phyloP scores from a whole-genome alignment of 768 basidiomycete genomes.

The Pholiota microspora region DNA sequence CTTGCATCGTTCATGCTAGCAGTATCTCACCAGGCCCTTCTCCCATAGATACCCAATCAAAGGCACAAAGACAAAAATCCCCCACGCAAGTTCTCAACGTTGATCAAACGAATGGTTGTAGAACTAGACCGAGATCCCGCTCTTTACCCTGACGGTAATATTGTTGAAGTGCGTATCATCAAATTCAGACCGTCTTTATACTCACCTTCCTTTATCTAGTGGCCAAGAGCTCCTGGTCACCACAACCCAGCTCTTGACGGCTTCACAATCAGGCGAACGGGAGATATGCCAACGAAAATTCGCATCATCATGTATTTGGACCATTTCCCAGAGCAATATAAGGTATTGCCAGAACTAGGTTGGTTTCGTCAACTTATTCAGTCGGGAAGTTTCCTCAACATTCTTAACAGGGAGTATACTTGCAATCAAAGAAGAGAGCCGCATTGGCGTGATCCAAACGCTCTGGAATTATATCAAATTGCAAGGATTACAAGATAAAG shows the following conservation, averaged over 20 bases:
- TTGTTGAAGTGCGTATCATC: constrained; percentile 69
- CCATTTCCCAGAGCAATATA: constrained; percentile 85
- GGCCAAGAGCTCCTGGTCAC: constrained; percentile 55
- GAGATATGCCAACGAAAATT: constrained; percentile 74
- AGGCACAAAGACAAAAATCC: constrained; percentile 60
- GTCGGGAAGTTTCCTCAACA: constrained; percentile 5
- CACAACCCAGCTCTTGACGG: constrained; percentile 75
- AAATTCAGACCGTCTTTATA: constrained; percentile 1
- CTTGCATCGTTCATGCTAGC: neutral
- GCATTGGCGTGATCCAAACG: constrained; percentile 75
- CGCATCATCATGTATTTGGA: constrained; percentile 86
- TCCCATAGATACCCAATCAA: constrained; percentile 53
- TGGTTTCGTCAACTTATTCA: constrained; percentile 9
- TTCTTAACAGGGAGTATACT: constrained; percentile 52
- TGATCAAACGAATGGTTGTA: constrained; percentile 80
- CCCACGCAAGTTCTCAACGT: constrained; percentile 78
- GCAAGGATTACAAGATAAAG: constrained; percentile 79
- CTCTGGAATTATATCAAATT: constrained; percentile 94
- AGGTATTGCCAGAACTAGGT: constrained; percentile 76
- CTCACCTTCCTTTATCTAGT: constrained; percentile 35
- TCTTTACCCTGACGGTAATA: constrained; percentile 81
- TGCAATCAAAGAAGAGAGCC: constrained; percentile 82
- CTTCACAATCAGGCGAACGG: constrained; percentile 79
- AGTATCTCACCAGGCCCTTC: neutral
- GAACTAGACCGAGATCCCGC: constrained; percentile 85